Base-by-base conservation (phyloP, 108 stramenopile species). In the Nannochloropsis salina region DNA sequence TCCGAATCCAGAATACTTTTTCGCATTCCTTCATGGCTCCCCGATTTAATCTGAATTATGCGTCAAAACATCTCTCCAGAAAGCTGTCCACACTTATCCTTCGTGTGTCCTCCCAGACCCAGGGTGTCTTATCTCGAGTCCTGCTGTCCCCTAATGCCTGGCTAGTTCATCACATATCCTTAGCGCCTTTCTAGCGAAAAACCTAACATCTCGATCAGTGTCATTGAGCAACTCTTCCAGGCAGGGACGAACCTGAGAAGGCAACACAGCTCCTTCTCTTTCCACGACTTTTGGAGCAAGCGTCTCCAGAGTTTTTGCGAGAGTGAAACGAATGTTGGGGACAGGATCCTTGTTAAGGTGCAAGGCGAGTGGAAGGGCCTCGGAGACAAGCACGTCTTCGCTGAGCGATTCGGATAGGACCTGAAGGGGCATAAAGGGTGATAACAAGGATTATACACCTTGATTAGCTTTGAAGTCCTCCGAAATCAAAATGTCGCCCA, bases 291-390 rank as follows among this genome's bases (percentile, higher is more conserved):
- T 80, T 15, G 94, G 91, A 15, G 94, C 94, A 31, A 98, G 88
- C 21, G 87, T 88, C 79, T 92, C 92, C 80, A 99, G 88, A 9
- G 93, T 94, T 90, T 96, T 96, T 42, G 96, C 95, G 22, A 97
- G 96, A 90, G 96, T 97, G 87, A 99, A 96, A 42, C 98, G 94
- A 44, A 99, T 96, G 89, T 99, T 99, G 9, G 98, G 94, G 31
- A 97, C 97, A n/a, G 93, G 90, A 86, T 99, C 98, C 8, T 90
- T 92, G 5, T 95, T 94, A 96, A 99, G 95, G 81, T 94, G 92
- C 22, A 98, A 85, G n/a, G 97, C 86, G 22, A 95, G 88, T 9
- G 96, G 96, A 20, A 99, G 89, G 20, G 97, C 85, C 85, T 96
- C 94, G 74, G 83, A 83, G 43, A 31, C 80, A 22, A 74, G 61